These are phyloP conservation scores for Phaeophleospora eucalypticola DNA, from an alignment of 2,329 filamentous ascomycete species.

Conservation along the genomic window DNA sequence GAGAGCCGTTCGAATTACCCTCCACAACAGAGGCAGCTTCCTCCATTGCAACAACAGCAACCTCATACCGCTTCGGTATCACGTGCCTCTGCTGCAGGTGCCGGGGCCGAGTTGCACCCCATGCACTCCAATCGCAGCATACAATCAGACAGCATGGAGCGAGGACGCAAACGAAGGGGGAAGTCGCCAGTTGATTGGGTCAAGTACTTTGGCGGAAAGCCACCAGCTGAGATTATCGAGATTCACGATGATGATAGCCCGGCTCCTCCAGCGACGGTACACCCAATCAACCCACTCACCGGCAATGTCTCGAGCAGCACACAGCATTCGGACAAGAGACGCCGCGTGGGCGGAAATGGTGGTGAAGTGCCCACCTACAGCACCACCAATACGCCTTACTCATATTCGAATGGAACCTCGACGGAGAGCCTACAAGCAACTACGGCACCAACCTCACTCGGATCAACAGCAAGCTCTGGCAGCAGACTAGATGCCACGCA, in stretches of 20 bases:
- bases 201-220: conserved; percentile 35
- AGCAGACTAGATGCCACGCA: conserved; percentile 57
- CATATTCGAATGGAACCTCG: conserved; percentile 65
- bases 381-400: conserved; percentile 61
- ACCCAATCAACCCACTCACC: conserved; percentile 18
- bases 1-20: conserved; percentile 24
- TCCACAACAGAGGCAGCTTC: conserved; percentile 19
- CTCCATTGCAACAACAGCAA: conserved; percentile 20
- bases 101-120: conserved; percentile 4
- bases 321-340: conserved; percentile 66
- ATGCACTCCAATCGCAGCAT: conserved; percentile 12
- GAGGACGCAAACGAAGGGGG: conserved; percentile 18
- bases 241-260: conserved; percentile 47
- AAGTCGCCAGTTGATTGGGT: conserved; percentile 35
- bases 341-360: conserved; percentile 54
- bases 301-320: conserved; percentile 29
- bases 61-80: conserved; percentile 16
- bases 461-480: conserved; percentile 59
- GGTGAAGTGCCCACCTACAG: conserved; percentile 29
- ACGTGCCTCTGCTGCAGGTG: conserved; percentile 22
- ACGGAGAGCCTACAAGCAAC: conserved; percentile 60
- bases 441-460: conserved; percentile 74
- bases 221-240: conserved; percentile 49
- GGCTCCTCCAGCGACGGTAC: conserved; percentile 20
- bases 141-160: conserved; percentile 16